Percentiles rank a stretch among this genome's conserved stretches.
Evolutionary conservation across 257 asterid species (phyloP).

Genomic region (Solanum pimpinellifolium): DNA sequence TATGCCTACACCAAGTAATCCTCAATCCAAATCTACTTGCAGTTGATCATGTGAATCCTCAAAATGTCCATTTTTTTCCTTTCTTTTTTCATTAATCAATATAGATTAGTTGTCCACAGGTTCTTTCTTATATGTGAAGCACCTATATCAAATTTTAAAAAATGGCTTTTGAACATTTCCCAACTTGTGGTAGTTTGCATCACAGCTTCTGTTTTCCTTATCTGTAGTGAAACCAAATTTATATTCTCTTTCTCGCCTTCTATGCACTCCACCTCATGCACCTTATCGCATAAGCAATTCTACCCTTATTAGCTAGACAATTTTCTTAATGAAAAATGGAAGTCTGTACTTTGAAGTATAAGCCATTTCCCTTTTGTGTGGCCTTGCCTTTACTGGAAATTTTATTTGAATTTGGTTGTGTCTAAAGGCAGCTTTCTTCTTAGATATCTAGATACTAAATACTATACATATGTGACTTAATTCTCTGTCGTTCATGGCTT

Average conservation of each 20-base stretch:
- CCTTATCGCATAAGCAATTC: neutral
- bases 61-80: neutral
- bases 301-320: neutral
- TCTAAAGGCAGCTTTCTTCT: neutral
- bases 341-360: neutral
- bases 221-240: neutral
- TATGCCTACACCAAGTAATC: neutral
- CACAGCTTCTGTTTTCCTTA: neutral
- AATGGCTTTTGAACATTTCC: neutral
- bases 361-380: neutral
- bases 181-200: neutral
- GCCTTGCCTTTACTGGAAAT: neutral
- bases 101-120: neutral
- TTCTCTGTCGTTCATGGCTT: neutral
- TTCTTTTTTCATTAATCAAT: neutral
- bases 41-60: neutral
- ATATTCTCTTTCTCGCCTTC: neutral
- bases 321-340: neutral
- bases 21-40: neutral
- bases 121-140: neutral
- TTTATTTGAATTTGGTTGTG: neutral
- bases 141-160: neutral
- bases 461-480: neutral
- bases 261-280: neutral
- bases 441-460: neutral